A percentile compares a stretch with the other conserved stretches of the same genome.
phyloP scores from a whole-genome alignment of 768 basidiomycete genomes.

The Hygrophorus russula region DNA sequence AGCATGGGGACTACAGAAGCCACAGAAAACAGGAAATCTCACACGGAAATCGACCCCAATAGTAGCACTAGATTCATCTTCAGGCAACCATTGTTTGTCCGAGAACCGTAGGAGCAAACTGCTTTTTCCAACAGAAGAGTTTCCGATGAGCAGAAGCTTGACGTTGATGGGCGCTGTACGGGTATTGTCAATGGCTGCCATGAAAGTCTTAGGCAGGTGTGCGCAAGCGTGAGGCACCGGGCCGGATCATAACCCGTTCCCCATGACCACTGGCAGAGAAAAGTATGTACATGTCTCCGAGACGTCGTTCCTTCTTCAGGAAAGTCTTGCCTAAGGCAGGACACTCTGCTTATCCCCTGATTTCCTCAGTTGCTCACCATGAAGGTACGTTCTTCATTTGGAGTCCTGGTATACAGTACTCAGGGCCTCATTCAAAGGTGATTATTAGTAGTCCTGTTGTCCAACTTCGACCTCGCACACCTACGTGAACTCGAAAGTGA shows the following conservation, averaged over 20 bases:
- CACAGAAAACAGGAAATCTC: conserved; percentile 18
- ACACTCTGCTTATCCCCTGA: no score
- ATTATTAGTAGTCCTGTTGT: conserved; percentile 71
- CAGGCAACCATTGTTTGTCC: conserved; percentile 89
- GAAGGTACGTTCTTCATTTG: conserved; percentile 1
- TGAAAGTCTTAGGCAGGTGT: not conserved
- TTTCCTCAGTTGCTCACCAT: no score
- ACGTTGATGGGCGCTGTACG: conserved; percentile 50
- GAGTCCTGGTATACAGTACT: no score
- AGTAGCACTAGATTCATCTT: conserved; percentile 80
- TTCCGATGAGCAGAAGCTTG: conserved; percentile 78
- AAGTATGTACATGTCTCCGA: no score
- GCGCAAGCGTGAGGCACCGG: not conserved
- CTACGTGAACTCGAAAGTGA: conserved; percentile 69
- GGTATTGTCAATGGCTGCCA: conserved; percentile 14
- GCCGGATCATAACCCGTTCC: no score
- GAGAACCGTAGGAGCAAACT: conserved; percentile 90
- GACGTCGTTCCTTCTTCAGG: no score
- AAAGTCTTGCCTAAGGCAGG: no score
- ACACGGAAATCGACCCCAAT: conserved; percentile 82
- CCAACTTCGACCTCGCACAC: conserved; percentile 73
- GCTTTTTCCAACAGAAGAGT: conserved; percentile 88
- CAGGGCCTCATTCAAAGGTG: conserved; percentile 32
- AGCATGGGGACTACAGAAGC: no score
- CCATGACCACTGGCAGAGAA: no score